Evolutionary conservation across 169 alveolate genomes (phyloP), one percentile per base, ranked within the genome.

Genomic region (Plasmodium gallinaceum): DNA sequence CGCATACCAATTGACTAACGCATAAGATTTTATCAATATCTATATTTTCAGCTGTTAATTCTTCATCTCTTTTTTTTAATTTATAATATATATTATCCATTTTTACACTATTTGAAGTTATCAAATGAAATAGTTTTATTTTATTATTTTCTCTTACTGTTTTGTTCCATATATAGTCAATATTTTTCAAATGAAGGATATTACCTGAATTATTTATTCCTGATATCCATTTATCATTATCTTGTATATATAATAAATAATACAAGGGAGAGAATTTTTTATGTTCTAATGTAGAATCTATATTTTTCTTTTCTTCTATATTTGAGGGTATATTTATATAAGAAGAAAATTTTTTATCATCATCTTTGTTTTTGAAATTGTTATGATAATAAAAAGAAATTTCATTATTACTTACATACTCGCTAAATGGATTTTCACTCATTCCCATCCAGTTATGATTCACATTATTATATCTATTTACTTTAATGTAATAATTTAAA

Each of bases 381-480:
- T 14, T 22, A 72, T 26, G 5, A 14, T 32, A 52, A n/a, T 24
- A n/a, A 8, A 32, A 24, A 52, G 3, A 14, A 26, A 16, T 7
- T 51, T 52, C 48, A 54, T 54, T 37, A 54, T 26, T 61, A 48
- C n/a, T 46, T 22, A 20, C 43, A 61, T 86, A 86, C 51, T 86
- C 92, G 9, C 71, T 64, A 43, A 86, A 86, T 18, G 92, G 87
- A 39, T 86, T 86, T 65, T 58, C n/a, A 70, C 92, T 86, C 92
- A 86, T 86, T 9, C 92, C 92, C 92, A 86, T 86, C 92, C 92
- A 86, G 46, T 54, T 71, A 64, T 86, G 92, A 45, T 70, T 20
- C 9, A 86, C 60, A 48, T 71, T 60, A 52, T 54, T 46, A 32
- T 60, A 52, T 10, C 60, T 71, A 45, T 86, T 71, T 5, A 60